Conservation (phyloP, 1,284 basidiomycete genomes). For the Porphyrellus sp. region DNA sequence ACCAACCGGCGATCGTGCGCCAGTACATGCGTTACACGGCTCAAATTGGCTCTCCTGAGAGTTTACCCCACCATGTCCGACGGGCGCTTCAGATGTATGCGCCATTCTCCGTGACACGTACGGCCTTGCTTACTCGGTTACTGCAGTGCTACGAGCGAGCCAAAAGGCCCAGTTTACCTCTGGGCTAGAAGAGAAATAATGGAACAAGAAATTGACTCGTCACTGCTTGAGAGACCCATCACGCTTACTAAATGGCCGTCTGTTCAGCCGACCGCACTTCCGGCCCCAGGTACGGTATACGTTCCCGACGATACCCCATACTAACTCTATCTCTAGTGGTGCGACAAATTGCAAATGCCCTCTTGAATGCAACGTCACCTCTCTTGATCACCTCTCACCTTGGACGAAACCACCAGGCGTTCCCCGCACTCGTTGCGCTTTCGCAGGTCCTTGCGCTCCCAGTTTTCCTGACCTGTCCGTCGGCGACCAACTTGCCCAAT, state of each 20-base stretch:
- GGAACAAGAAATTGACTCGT: slow-evolving; percentile 56
- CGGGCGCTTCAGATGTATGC: slow-evolving; percentile 60
- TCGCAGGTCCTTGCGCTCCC: slow-evolving; percentile 54
- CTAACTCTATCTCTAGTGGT: slow-evolving; percentile 35
- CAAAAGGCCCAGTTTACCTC: slow-evolving; percentile 68
- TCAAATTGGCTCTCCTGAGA: slow-evolving; percentile 55
- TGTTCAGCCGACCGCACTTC: slow-evolving; percentile 49
- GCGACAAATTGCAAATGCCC: slow-evolving; percentile 44
- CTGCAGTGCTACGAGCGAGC: slow-evolving; percentile 57
- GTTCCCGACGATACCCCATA: neutral
- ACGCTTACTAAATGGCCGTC: slow-evolving; percentile 47
- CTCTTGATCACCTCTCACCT: slow-evolving; percentile 63
- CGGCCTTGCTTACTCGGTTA: neutral
- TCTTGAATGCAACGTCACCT: slow-evolving; percentile 51
- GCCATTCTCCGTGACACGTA: neutral
- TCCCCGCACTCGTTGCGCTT: slow-evolving; percentile 46
- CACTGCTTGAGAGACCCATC: slow-evolving; percentile 32
- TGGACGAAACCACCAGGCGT: slow-evolving; percentile 53
- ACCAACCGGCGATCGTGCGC: slow-evolving; percentile 63
- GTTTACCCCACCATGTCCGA: slow-evolving; percentile 47
- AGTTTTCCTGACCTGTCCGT: slow-evolving; percentile 51
- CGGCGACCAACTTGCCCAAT: slow-evolving; percentile 52
- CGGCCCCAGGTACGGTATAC: slow-evolving; percentile 40
- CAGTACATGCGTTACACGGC: slow-evolving; percentile 69
- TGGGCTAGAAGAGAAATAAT: slow-evolving; percentile 70